Evolutionary conservation across 495 filamentous ascomycete genomes (phyloP).

Genomic region (Neurospora sp.): DNA sequence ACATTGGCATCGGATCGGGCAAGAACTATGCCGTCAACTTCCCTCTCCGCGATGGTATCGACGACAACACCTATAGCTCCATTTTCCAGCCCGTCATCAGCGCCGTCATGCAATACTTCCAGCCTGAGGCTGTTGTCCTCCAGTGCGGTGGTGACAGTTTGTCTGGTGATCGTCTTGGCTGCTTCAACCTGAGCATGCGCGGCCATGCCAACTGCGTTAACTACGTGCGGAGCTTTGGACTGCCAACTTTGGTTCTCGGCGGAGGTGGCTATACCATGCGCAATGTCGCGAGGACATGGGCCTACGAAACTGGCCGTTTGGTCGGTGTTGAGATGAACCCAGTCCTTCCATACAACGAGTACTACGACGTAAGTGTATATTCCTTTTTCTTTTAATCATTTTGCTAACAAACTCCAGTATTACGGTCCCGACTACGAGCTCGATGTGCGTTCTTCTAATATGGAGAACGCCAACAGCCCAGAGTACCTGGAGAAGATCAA

Average conservation of each 20-base stretch:
- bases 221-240: slow-evolving; percentile 84
- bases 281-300: slow-evolving; percentile 96
- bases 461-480: slow-evolving; percentile 94
- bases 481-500: slow-evolving; percentile 98
- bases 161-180: slow-evolving; percentile 88
- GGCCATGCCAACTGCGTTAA: slow-evolving; percentile 97
- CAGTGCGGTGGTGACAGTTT: slow-evolving; percentile 96
- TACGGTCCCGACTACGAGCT: slow-evolving; percentile 95
- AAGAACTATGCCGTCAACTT: slow-evolving; percentile 97
- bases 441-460: slow-evolving; percentile 90
- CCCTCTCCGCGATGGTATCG: slow-evolving; percentile 91
- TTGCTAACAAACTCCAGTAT: slow-evolving; percentile 52
- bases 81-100: slow-evolving; percentile 94
- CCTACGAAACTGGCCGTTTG: slow-evolving; percentile 86
- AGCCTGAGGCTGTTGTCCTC: slow-evolving; percentile 87
- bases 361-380: slow-evolving; percentile 69
- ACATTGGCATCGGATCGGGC: slow-evolving; percentile 85
- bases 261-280: slow-evolving; percentile 99
- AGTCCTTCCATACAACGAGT: slow-evolving; percentile 92
- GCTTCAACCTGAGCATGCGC: slow-evolving; percentile 96
- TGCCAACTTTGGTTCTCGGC: slow-evolving; percentile 85
- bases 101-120: slow-evolving; percentile 92
- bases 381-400: background rate
- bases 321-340: slow-evolving; percentile 71
- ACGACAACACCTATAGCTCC: slow-evolving; percentile 81